Percentiles rank a stretch among this genome's conserved stretches.
phyloP scores from a whole-genome alignment of 495 filamentous ascomycete genomes.

The Talaromyces liani region DNA sequence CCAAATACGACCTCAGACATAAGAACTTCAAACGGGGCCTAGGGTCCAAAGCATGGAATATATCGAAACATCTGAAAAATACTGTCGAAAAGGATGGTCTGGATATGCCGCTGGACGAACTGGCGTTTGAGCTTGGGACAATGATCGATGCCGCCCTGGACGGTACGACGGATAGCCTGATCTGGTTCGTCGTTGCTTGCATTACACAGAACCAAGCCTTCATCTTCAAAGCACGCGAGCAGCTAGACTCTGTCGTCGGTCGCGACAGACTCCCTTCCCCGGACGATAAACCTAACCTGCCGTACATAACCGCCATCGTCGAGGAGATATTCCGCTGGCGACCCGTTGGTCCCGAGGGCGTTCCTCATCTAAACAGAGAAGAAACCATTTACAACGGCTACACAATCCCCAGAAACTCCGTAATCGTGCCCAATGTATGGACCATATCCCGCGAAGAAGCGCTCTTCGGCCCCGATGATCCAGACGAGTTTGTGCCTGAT shows the following conservation, averaged over 20 bases:
- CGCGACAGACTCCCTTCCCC: slow-evolving; percentile 7
- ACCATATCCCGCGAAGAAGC: slow-evolving; percentile 12
- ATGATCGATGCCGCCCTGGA: slow-evolving; percentile 18
- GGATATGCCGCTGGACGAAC: slow-evolving; percentile 10
- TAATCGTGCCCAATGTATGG: slow-evolving; percentile 10
- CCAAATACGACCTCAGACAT: slow-evolving; percentile 8
- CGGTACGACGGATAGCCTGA: slow-evolving; percentile 10
- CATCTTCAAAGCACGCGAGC: slow-evolving; percentile 39
- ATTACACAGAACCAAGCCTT: slow-evolving; percentile 13
- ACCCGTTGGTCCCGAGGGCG: slow-evolving; percentile 33
- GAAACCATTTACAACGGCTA: slow-evolving; percentile 14
- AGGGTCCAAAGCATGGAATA: background rate
- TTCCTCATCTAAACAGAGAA: slow-evolving; percentile 10
- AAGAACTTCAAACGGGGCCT: slow-evolving; percentile 4
- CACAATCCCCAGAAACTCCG: slow-evolving; percentile 12
- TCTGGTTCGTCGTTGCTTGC: slow-evolving; percentile 16
- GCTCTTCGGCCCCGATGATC: slow-evolving; percentile 7
- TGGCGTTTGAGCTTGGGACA: slow-evolving; percentile 17
- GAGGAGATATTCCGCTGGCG: slow-evolving; percentile 48
- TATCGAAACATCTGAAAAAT: slow-evolving; percentile 7
- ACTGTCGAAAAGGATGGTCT: slow-evolving; percentile 9
- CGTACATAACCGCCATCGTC: slow-evolving; percentile 39
- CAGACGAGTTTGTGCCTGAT: slow-evolving; percentile 23
- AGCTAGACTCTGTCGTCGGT: slow-evolving; percentile 19
- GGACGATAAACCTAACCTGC: slow-evolving; percentile 35